Evolutionary conservation across 164 flowering plant species (phyloP), one percentile per base, ranked within the genome.

Genomic region (Vitis labrusca): DNA sequence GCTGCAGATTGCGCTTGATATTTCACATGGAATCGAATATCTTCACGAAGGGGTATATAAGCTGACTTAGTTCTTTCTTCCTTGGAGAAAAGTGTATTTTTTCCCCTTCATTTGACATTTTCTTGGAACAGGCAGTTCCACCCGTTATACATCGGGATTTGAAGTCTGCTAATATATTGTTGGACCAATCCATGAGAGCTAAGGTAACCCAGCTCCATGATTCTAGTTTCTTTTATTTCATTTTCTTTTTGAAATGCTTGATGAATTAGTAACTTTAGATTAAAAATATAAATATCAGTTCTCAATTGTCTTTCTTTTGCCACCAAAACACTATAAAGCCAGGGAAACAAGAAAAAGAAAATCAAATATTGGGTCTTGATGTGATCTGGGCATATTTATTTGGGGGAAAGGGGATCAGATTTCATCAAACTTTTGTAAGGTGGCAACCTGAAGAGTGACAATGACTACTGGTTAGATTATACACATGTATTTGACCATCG

Each of bases 31-130:
- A 68, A 88, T 96, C 65, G 95, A 92, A 60, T 96, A 96, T 83
- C 98, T 96, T 81, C 99, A 96, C 77, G 99, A 96, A 84, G 99
- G 99, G 91, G 98, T 93, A 87, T 32, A 83, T 67, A 60, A 12
- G 17, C 11, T 29, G 3, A 48, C 14, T 11, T 10, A 50, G 17
- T 55, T 1, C 4, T 51, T 52, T 49, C 30, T 64, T 70, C 49
- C 17, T 55, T 64, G 29, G 8, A 50, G 27, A 64, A 65, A 52
- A 64, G 19, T n/a, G 52, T 5, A 16, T 50, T 29, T 3, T 62
- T 3, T 10, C 50, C 2, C 30, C 30, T 59, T 61, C 5, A 47
- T 63, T 23, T 64, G 52, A 48, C 47, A 66, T 13, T 74, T 37
- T 75, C 53, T 63, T 81, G 63, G 48, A 73, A 74, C 89, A 96